These are phyloP conservation scores for Gossypium raimondii DNA, from an alignment of 345 rosid species.

Conservation along the genomic window DNA sequence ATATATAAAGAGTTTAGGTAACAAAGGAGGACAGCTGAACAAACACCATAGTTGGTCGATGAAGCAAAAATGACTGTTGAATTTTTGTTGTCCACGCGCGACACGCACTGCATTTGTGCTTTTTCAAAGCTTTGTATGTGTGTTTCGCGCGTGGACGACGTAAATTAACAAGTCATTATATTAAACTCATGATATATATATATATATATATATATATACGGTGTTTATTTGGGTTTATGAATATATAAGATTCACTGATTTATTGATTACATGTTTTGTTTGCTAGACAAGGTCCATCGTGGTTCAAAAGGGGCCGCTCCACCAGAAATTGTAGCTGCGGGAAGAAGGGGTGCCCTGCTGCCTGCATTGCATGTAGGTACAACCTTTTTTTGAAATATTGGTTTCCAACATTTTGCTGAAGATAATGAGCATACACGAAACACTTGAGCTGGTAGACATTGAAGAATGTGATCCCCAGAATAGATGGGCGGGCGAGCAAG, in stretches of 20 bases:
- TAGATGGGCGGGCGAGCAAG: too few species aligned
- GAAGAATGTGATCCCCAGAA: background rate
- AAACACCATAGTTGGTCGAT: too few species aligned
- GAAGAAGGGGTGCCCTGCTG: background rate
- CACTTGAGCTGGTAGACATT: background rate
- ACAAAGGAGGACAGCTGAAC: background rate
- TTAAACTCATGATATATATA: background rate
- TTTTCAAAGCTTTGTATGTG: background rate
- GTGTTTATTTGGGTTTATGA: background rate
- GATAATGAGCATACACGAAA: background rate
- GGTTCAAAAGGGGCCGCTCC: background rate
- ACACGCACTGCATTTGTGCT: slow-evolving; percentile 4
- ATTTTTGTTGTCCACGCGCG: slow-evolving; percentile 22
- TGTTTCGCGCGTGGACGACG: slow-evolving; percentile 7
- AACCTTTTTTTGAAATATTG: too few species aligned
- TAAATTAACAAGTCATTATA: slow-evolving; percentile 6
- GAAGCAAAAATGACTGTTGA: slow-evolving; percentile 1
- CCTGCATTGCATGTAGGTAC: background rate
- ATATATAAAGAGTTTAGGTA: slow-evolving; percentile 5
- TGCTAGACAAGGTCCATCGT: background rate
- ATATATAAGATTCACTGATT: background rate
- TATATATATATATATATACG: background rate
- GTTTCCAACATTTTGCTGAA: background rate
- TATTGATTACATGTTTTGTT: background rate
- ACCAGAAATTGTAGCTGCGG: background rate